These are phyloP conservation scores for Jaenimonas drosophilae DNA, from an alignment of 208 protist genomes.

Conservation along the genomic window DNA sequence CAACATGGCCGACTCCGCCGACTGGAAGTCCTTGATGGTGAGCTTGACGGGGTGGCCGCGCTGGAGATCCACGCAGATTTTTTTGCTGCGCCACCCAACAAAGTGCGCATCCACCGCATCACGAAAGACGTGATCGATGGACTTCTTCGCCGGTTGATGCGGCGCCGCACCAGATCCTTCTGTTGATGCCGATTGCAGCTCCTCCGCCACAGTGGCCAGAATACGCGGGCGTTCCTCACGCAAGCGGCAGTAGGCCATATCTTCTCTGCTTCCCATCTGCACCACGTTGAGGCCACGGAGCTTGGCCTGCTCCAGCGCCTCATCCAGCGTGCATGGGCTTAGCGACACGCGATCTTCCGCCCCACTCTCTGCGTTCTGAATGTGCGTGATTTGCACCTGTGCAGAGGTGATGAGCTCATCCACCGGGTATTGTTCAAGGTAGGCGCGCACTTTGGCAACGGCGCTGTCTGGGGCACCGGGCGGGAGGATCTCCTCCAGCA, in stretches of 20 bases:
- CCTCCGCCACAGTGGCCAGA: slow-evolving; percentile 36
- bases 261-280: slow-evolving; percentile 64
- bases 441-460: slow-evolving; percentile 34
- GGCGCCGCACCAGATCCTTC: slow-evolving; percentile 7
- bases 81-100: slow-evolving; percentile 83
- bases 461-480: slow-evolving; percentile 31
- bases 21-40: slow-evolving; percentile 76
- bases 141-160: slow-evolving; percentile 13
- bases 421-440: slow-evolving; percentile 70
- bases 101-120: slow-evolving; percentile 85
- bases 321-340: slow-evolving; percentile 49
- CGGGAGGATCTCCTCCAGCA: slow-evolving; percentile 52
- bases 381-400: slow-evolving; percentile 76
- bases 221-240: slow-evolving; percentile 55
- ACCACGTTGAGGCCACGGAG: slow-evolving; percentile 65
- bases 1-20: slow-evolving; percentile 40
- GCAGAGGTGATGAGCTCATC: slow-evolving; percentile 57
- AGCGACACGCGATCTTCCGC: slow-evolving; percentile 44
- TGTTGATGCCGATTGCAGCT: slow-evolving; percentile 31
- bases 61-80: slow-evolving; percentile 69
- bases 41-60: slow-evolving; percentile 72
- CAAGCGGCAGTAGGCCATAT: slow-evolving; percentile 74
- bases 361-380: slow-evolving; percentile 62
- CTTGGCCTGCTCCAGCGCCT: slow-evolving; percentile 62
- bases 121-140: slow-evolving; percentile 73